These are phyloP conservation scores for Dicorynia guianensis DNA, from an alignment of 306 rosid genomes.

Conservation along the genomic window DNA sequence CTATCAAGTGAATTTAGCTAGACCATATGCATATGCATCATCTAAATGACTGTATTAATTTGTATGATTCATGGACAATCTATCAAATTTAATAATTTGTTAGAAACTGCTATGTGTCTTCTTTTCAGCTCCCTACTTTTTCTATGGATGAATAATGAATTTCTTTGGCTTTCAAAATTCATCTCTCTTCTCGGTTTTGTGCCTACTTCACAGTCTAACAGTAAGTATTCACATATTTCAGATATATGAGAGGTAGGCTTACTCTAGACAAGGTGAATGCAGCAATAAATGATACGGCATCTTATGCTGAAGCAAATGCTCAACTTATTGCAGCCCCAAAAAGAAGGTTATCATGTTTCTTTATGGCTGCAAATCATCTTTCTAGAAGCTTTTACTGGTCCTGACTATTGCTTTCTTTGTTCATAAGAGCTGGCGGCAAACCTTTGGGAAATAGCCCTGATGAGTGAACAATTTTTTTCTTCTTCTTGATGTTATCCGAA, in stretches of 20 bases:
- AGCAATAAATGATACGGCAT: constrained; percentile 81
- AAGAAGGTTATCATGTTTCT: constrained; percentile 67
- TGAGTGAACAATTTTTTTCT: constrained; percentile 52
- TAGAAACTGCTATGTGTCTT: not conserved
- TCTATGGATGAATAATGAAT: not conserved
- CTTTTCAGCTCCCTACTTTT: not conserved
- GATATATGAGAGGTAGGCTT: constrained; percentile 98
- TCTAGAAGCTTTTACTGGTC: constrained; percentile 9
- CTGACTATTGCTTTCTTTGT: constrained; percentile 47
- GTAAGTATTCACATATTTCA: constrained; percentile 40
- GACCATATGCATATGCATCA: constrained; percentile 3
- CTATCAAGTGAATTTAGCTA: constrained; percentile 22
- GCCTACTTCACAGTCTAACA: constrained; percentile 22
- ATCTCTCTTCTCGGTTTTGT: constrained; percentile 25
- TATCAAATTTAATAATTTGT: not conserved
- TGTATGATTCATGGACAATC: not conserved
- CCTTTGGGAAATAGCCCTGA: constrained; percentile 86
- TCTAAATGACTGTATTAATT: not conserved
- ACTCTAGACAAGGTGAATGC: constrained; percentile 90
- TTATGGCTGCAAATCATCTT: constrained; percentile 32
- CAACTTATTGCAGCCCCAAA: constrained; percentile 74
- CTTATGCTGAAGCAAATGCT: constrained; percentile 86
- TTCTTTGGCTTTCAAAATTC: not conserved
- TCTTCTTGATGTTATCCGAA: constrained; percentile 2
- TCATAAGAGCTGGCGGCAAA: constrained; percentile 76